phyloP scores from a whole-genome alignment of 2,329 filamentous ascomycete species.

The Pseudogymnoascus sp. region DNA sequence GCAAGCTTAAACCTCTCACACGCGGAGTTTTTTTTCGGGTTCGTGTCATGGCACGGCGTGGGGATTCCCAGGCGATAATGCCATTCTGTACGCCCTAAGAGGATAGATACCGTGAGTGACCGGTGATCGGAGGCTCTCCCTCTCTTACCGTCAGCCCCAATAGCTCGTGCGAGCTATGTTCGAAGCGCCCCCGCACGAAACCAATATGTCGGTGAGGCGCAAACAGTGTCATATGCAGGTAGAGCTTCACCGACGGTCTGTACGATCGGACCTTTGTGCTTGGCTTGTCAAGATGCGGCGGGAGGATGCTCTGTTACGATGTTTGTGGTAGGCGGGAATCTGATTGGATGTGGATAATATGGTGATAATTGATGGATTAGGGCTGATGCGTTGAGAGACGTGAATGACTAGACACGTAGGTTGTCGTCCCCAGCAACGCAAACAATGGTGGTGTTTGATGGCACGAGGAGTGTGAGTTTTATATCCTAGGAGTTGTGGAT shows the following conservation, averaged over 20 bases:
- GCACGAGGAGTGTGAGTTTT: background rate
- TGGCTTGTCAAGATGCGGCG: background rate
- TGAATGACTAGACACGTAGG: background rate
- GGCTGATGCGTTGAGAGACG: background rate
- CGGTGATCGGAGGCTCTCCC: background rate
- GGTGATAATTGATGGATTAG: background rate
- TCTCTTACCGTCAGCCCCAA: background rate
- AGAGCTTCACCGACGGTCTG: conserved; percentile 1
- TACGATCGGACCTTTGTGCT: background rate
- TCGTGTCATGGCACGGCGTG: background rate
- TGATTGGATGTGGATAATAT: background rate
- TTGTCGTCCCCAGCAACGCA: background rate
- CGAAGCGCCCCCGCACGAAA: background rate
- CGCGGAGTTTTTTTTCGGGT: background rate
- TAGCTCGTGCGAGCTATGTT: background rate
- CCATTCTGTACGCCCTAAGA: background rate
- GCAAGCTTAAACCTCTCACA: background rate
- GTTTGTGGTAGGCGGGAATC: background rate
- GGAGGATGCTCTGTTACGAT: background rate
- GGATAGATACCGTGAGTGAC: background rate
- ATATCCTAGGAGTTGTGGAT: background rate
- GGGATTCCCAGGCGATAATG: background rate
- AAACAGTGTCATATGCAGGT: background rate
- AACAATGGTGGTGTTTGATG: background rate
- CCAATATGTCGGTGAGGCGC: background rate